Evolutionary conservation across 345 rosid genomes (phyloP).

Genomic region (Rhodomyrtus tomentosa): DNA sequence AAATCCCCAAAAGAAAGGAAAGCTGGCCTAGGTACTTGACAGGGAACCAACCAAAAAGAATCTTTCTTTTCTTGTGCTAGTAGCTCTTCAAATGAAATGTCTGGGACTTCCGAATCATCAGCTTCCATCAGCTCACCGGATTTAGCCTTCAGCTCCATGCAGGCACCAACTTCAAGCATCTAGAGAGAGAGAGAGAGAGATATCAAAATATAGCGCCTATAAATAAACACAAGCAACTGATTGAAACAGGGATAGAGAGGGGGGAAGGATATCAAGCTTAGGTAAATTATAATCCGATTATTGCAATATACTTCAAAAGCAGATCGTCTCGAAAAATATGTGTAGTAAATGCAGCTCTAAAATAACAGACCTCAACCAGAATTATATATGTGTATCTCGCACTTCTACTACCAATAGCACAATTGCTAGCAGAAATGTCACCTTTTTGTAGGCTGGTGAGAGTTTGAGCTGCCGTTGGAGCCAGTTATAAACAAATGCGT

Average conservation of each 20-base stretch:
- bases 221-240: background rate
- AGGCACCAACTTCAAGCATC: constrained; percentile 68
- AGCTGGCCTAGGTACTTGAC: background rate
- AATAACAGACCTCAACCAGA: background rate
- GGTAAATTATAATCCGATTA: background rate
- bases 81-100: constrained; percentile 84
- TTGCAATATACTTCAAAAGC: background rate
- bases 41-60: constrained; percentile 58
- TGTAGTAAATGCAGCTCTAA: background rate
- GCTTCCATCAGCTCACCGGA: constrained; percentile 21
- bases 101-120: constrained; percentile 34
- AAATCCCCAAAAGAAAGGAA: background rate
- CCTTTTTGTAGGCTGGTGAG: constrained; percentile 92
- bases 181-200: constrained; percentile 9
- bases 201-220: background rate
- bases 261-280: background rate
- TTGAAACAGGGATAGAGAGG: background rate
- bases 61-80: constrained; percentile 88
- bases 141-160: constrained; percentile 48
- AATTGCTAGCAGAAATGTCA: constrained; percentile 1
- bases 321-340: background rate
- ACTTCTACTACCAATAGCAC: background rate
- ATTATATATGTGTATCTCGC: background rate
- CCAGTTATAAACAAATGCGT: constrained; percentile 85
- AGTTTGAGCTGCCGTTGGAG: constrained; percentile 82